Conservation (phyloP, 2,329 filamentous ascomycete species). For the Verticillium alfalfae region DNA sequence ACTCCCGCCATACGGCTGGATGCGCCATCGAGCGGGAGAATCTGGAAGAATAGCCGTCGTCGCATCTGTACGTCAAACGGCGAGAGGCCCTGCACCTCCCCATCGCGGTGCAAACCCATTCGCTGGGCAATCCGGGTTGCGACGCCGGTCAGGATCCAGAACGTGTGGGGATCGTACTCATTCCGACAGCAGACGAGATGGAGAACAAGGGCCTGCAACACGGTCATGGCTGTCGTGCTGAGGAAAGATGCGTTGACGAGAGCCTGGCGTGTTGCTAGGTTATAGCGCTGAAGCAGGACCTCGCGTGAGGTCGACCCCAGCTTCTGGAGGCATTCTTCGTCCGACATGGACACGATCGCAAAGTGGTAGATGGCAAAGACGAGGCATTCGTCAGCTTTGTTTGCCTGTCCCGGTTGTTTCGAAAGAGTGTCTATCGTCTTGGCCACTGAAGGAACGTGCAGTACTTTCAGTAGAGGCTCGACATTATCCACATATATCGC, state of each 20-base stretch:
- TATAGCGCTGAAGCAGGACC: constrained; percentile 27
- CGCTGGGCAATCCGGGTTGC: constrained; percentile 46
- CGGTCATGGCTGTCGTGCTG: constrained; percentile 43
- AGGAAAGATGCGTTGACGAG: constrained; percentile 45
- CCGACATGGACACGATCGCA: constrained; percentile 31
- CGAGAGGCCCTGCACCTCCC: constrained; percentile 18
- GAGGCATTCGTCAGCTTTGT: constrained; percentile 26
- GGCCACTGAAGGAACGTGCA: constrained; percentile 17
- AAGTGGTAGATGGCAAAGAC: constrained; percentile 38
- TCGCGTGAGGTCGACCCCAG: constrained; percentile 27
- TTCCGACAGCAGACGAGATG: constrained; percentile 34
- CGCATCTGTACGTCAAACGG: constrained; percentile 47
- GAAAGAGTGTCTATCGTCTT: constrained; percentile 12
- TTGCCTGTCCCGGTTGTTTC: constrained; percentile 11
- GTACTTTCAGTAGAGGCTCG: constrained; percentile 16
- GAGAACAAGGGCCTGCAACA: constrained; percentile 47
- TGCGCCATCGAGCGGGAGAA: constrained; percentile 32
- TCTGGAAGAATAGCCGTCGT: constrained; percentile 47
- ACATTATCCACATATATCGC: constrained; percentile 15
- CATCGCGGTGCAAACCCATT: constrained; percentile 46
- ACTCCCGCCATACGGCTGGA: constrained; percentile 17
- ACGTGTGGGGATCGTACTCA: constrained; percentile 37
- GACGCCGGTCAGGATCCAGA: constrained; percentile 38
- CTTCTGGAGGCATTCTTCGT: constrained; percentile 30
- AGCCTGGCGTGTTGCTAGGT: constrained; percentile 37